phyloP scores from a whole-genome alignment of 495 filamentous ascomycete genomes.

The Neurospora africana region DNA sequence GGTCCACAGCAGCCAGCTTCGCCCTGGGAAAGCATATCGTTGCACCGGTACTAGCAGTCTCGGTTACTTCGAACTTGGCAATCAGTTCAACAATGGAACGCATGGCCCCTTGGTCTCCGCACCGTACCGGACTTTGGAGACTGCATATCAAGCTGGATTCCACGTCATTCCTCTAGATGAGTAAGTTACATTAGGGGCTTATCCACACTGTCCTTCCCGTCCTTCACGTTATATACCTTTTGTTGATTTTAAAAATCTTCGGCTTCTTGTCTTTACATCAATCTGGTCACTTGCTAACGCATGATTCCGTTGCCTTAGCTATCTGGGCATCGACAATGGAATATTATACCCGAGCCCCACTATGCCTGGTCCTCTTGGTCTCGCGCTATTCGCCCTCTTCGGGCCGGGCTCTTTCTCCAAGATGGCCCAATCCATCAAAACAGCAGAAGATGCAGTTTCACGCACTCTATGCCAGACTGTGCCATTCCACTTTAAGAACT shows the following conservation, averaged over 20 bases:
- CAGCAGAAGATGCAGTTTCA: neutral
- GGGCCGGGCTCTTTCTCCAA: neutral
- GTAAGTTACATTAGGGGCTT: neutral
- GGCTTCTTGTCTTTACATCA: neutral
- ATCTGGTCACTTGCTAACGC: neutral
- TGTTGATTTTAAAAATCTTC: neutral
- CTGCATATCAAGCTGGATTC: neutral
- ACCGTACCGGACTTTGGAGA: neutral
- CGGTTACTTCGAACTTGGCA: slow-evolving; percentile 6
- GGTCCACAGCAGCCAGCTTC: neutral
- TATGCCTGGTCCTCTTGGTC: neutral
- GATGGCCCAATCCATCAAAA: neutral
- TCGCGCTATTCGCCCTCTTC: neutral
- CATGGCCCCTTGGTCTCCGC: neutral
- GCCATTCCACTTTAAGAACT: neutral
- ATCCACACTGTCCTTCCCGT: neutral
- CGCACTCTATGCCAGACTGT: neutral
- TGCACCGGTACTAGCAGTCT: neutral
- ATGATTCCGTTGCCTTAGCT: neutral
- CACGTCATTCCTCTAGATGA: neutral
- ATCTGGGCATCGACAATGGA: neutral
- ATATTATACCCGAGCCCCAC: neutral
- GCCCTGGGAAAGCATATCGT: neutral
- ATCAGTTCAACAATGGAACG: neutral
- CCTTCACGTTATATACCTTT: neutral